A percentile compares a stretch with the other conserved stretches of the same genome.
Evolutionary conservation across 2,329 filamentous ascomycete genomes (phyloP).

Genomic region (Nectriaceae sp.): DNA sequence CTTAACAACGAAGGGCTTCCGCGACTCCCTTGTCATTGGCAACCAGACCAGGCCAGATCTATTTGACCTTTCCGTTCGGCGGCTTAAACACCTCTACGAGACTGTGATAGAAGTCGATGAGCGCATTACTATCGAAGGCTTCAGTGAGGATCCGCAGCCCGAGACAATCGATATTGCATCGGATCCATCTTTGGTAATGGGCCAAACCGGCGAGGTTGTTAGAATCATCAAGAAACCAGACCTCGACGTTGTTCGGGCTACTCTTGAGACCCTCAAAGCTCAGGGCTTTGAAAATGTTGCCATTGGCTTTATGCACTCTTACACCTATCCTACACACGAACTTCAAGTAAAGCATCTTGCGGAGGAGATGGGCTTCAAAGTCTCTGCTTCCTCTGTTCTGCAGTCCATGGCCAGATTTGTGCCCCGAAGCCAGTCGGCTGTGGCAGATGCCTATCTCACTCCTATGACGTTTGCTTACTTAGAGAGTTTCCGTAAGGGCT

Average conservation of each 20-base stretch:
- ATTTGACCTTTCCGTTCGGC: slow-evolving; percentile 70
- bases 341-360: slow-evolving; percentile 38
- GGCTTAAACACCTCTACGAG: slow-evolving; percentile 70
- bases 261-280: slow-evolving; percentile 62
- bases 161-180: slow-evolving; percentile 46
- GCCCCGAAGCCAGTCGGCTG: slow-evolving; percentile 44
- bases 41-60: slow-evolving; percentile 74
- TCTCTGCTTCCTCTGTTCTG: slow-evolving; percentile 38
- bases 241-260: slow-evolving; percentile 51
- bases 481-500: slow-evolving; percentile 31
- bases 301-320: slow-evolving; percentile 74
- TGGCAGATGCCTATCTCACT: slow-evolving; percentile 46
- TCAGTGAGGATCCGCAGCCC: slow-evolving; percentile 65
- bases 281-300: slow-evolving; percentile 54
- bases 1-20: slow-evolving; percentile 72
- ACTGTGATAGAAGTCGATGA: slow-evolving; percentile 74
- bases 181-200: slow-evolving; percentile 62
- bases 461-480: slow-evolving; percentile 42
- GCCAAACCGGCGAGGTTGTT: slow-evolving; percentile 68
- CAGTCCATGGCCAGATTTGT: slow-evolving; percentile 48
- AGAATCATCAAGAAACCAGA: slow-evolving; percentile 64
- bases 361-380: slow-evolving; percentile 43
- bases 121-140: slow-evolving; percentile 72
- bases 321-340: slow-evolving; percentile 61
- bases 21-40: slow-evolving; percentile 70